Percentiles rank a stretch among this genome's conserved stretches.
Conservation (phyloP, 441 rosid genomes). For the Rhodomyrtus psidioides region DNA sequence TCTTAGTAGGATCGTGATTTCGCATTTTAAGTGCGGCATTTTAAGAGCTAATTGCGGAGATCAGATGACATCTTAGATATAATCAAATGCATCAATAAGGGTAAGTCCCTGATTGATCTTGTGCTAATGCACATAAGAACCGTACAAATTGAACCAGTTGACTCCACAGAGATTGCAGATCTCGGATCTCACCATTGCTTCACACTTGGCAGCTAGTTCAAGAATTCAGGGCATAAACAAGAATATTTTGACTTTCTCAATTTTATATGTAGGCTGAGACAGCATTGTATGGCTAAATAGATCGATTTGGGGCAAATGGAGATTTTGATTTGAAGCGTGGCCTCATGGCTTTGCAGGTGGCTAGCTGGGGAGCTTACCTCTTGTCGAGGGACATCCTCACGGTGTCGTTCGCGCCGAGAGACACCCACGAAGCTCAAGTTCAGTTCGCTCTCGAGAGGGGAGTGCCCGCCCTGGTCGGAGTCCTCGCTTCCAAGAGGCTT, state of each 20-base stretch:
- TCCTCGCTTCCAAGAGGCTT: constrained; percentile 16
- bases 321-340: background rate
- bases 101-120: background rate
- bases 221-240: background rate
- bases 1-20: background rate
- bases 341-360: background rate
- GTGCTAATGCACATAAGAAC: background rate
- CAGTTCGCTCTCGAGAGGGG: constrained; percentile 15
- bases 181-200: background rate
- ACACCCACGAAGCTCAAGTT: constrained; percentile 16
- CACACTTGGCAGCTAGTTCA: background rate
- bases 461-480: constrained; percentile 10
- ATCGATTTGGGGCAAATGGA: background rate
- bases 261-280: background rate
- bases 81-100: background rate
- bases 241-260: background rate
- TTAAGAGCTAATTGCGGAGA: background rate
- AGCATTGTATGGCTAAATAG: background rate
- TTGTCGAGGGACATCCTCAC: constrained; percentile 7
- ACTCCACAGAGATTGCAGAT: background rate
- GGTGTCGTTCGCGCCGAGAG: constrained; percentile 11
- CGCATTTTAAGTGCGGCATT: background rate
- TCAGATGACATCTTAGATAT: background rate
- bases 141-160: background rate
- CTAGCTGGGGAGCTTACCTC: constrained; percentile 18